Evolutionary conservation across 768 basidiomycete genomes (phyloP), one percentile per base, ranked within the genome.

Genomic region (Gymnopilus junonius): DNA sequence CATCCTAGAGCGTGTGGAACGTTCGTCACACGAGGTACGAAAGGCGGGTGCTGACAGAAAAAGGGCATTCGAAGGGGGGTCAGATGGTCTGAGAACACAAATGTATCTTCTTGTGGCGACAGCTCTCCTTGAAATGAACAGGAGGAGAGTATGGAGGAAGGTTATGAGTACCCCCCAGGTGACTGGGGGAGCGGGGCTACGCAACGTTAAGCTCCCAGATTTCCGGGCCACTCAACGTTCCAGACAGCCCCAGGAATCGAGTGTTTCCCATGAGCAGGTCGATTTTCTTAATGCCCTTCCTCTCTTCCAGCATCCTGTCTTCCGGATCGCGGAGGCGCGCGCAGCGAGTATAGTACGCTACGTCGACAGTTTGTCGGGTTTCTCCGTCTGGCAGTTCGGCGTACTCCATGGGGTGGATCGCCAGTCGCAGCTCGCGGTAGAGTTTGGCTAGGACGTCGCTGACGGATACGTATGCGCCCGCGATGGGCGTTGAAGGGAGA

Each of bases 261-360:
- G 75, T 81, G 27, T 72, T 73, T 8, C 80, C 82, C 67, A 77
- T 74, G 57, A 89, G 74, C 61, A 86, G 82, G 73, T 89, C 87
- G 1, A 89, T 78, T 60, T 83, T 78, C 70, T 83, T 85, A 46
- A 88, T 76, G 0, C 84, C 85, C 71, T 83, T 83, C 17, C 65
- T 69, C 66, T 79, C 70, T 70, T 85, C 83, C 31, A 75, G 68
- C 20, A 68, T 73, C 21, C 75, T 72, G 1, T 62, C 71, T 50
- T 70, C 75, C 1, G 71, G 64, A 17, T 79, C 75, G 0, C 65
- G 54, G 23, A 82, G 73, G 8, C 76, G 74, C 7, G 66, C 66
- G 55, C 79, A 82, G 6, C 87, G 79, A 3, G 57, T 53, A 51
- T 76, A 81, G 71, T 84, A 89, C 2, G 85, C 85, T 1, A 61